Percentiles rank a stretch among this genome's conserved stretches.
These are phyloP conservation scores for Chrysochromulina tobinii DNA, from an alignment of 78 protist genomes.

Conservation along the genomic window DNA sequence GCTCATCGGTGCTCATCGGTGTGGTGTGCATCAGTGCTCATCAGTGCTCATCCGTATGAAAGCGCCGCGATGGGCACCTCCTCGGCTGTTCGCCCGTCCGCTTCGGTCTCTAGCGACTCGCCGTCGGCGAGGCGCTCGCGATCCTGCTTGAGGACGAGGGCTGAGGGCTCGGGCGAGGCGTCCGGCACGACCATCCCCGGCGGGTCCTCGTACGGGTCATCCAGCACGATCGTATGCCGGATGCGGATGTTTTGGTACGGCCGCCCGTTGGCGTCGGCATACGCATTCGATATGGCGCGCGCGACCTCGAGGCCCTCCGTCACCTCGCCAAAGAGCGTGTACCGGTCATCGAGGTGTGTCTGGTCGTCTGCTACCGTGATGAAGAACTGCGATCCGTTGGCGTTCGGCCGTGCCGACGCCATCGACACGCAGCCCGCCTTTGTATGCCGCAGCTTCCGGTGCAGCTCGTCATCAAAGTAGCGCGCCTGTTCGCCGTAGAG, in stretches of 20 bases:
- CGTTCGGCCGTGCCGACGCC: slow-evolving; percentile 43
- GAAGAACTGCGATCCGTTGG: slow-evolving; percentile 83
- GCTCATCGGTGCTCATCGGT: too few species aligned
- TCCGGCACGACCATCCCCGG: slow-evolving; percentile 2
- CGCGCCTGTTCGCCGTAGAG: slow-evolving; percentile 69
- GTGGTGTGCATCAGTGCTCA: too few species aligned
- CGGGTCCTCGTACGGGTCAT: slow-evolving; percentile 93
- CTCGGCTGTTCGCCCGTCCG: background rate
- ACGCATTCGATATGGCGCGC: background rate
- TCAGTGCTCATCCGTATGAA: too few species aligned
- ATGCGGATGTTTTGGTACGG: slow-evolving; percentile 85
- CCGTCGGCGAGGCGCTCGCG: slow-evolving; percentile 49
- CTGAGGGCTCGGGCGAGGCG: background rate
- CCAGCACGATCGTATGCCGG: slow-evolving; percentile 88
- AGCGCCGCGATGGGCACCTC: slow-evolving; percentile 11
- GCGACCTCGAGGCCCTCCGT: slow-evolving; percentile 87
- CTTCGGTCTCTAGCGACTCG: background rate
- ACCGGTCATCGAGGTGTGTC: slow-evolving; percentile 79
- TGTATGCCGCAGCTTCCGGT: slow-evolving; percentile 29
- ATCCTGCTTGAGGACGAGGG: background rate
- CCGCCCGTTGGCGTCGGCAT: slow-evolving; percentile 60
- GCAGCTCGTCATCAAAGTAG: slow-evolving; percentile 85
- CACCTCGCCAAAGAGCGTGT: slow-evolving; percentile 92
- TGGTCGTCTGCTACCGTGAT: slow-evolving; percentile 68
- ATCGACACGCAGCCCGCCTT: slow-evolving; percentile 57